These are phyloP conservation scores for Trichoderma oligosporum DNA, from an alignment of 2,329 filamentous ascomycete genomes.

Conservation along the genomic window DNA sequence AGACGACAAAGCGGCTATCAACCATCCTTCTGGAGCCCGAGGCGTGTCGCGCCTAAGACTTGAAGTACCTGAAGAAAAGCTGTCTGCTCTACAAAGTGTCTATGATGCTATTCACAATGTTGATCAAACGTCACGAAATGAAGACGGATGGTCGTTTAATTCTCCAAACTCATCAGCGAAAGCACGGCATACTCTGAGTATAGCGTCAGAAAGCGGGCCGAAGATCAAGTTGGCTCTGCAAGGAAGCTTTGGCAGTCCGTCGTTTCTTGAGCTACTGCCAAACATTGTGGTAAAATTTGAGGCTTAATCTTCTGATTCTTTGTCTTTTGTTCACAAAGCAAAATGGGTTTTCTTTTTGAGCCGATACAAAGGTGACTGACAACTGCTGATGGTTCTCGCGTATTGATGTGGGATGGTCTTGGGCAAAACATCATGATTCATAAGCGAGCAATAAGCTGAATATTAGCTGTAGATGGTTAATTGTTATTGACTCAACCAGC, in stretches of 20 bases:
- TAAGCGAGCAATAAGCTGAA: too few relatives aligned
- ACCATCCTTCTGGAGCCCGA: conserved; percentile 49
- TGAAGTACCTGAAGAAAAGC: conserved; percentile 28
- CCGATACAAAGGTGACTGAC: too few relatives aligned
- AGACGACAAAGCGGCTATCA: conserved; percentile 26
- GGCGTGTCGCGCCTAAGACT: conserved; percentile 48
- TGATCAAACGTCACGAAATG: neutral
- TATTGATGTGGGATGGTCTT: too few relatives aligned
- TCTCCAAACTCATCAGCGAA: conserved; percentile 15
- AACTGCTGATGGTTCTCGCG: too few relatives aligned
- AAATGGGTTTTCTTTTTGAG: too few relatives aligned
- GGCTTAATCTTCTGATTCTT: neutral
- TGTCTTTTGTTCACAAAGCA: too few relatives aligned
- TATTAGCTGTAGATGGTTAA: too few relatives aligned
- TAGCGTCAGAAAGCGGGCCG: conserved; percentile 6
- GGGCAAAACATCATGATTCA: too few relatives aligned
- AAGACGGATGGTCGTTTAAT: conserved; percentile 18
- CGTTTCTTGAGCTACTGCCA: conserved; percentile 23
- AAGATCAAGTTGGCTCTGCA: conserved; percentile 21
- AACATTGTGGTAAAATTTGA: conserved; percentile 23
- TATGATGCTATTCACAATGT: conserved; percentile 31
- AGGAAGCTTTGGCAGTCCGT: conserved; percentile 19
- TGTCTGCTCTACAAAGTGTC: conserved; percentile 22
- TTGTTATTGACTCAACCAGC: too few relatives aligned
- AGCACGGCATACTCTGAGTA: conserved; percentile 18